Conservation (phyloP, 352 stramenopile genomes). For the Phytopythium sindhum region DNA sequence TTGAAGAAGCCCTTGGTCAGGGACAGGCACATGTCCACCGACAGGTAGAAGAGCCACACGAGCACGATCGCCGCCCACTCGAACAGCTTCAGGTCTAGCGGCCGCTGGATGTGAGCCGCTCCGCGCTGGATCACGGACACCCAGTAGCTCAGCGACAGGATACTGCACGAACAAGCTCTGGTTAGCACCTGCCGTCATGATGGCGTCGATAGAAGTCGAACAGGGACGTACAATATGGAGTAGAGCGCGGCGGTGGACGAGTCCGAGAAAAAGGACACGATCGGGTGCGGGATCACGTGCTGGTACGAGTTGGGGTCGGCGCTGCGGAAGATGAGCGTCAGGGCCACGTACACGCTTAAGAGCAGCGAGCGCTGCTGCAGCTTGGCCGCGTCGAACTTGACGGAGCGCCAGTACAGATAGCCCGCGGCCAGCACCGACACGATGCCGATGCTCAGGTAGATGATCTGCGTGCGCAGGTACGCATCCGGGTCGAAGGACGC, state of each 20-base stretch:
- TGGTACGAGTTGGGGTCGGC: slow-evolving; percentile 30
- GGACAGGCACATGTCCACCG: slow-evolving; percentile 26
- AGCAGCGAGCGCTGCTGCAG: slow-evolving; percentile 29
- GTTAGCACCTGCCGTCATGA: too few relatives aligned
- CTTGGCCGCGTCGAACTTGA: slow-evolving; percentile 18
- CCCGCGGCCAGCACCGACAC: slow-evolving; percentile 17
- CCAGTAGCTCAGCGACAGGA: slow-evolving; percentile 55
- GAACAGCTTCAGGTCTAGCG: slow-evolving; percentile 17
- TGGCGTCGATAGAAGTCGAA: too few relatives aligned
- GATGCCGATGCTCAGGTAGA: slow-evolving; percentile 19
- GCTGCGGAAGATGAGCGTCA: slow-evolving; percentile 28
- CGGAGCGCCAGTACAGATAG: slow-evolving; percentile 20
- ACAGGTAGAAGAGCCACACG: slow-evolving; percentile 44
- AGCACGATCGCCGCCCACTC: slow-evolving; percentile 23
- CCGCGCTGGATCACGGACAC: slow-evolving; percentile 51
- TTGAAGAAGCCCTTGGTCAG: slow-evolving; percentile 38
- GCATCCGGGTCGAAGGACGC: slow-evolving; percentile 18
- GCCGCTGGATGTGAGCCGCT: slow-evolving; percentile 21
- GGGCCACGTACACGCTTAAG: slow-evolving; percentile 24
- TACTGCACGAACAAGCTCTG: too few relatives aligned
- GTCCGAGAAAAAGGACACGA: slow-evolving; percentile 23
- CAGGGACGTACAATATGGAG: slow-evolving; percentile 30
- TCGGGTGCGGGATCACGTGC: slow-evolving; percentile 24
- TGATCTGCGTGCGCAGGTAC: slow-evolving; percentile 21
- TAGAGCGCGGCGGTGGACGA: slow-evolving; percentile 36